Percentiles rank a stretch among this genome's conserved stretches.
Evolutionary conservation across 2,329 filamentous ascomycete species (phyloP).

Genomic region (Sporothrix pallida): DNA sequence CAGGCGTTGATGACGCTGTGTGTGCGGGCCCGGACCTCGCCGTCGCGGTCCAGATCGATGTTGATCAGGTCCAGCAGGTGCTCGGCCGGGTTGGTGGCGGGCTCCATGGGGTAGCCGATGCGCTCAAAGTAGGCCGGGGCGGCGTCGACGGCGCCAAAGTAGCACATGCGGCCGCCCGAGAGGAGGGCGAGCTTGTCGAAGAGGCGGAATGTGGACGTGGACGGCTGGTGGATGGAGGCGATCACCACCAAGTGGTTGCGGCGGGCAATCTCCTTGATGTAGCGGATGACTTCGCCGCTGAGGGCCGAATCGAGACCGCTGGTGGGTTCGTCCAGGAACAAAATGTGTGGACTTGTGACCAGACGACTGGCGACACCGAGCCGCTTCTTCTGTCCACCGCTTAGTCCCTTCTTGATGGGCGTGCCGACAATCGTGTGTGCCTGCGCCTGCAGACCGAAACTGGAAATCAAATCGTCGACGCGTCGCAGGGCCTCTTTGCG

Average conservation of each 20-base stretch:
- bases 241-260: slow-evolving; percentile 82
- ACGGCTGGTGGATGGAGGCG: slow-evolving; percentile 98
- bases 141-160: slow-evolving; percentile 77
- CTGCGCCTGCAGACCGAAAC: slow-evolving; percentile 75
- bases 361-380: slow-evolving; percentile 81
- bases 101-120: slow-evolving; percentile 68
- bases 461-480: slow-evolving; percentile 68
- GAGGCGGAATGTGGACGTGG: slow-evolving; percentile 89
- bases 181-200: slow-evolving; percentile 84
- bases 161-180: slow-evolving; percentile 77
- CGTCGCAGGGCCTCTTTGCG: slow-evolving; percentile 64
- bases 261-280: slow-evolving; percentile 71
- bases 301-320: slow-evolving; percentile 81
- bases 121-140: slow-evolving; percentile 77
- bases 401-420: slow-evolving; percentile 80
- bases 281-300: slow-evolving; percentile 76
- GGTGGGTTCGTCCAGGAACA: slow-evolving; percentile 86
- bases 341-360: slow-evolving; percentile 77
- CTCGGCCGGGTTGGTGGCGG: slow-evolving; percentile 78
- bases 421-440: slow-evolving; percentile 77
- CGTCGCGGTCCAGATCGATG: slow-evolving; percentile 69
- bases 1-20: slow-evolving; percentile 55
- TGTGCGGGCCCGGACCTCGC: slow-evolving; percentile 55
- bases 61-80: slow-evolving; percentile 81
- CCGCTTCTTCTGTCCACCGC: slow-evolving; percentile 82